These are phyloP conservation scores for Vanilla planifolia DNA, from an alignment of 106 monocot species.

Conservation along the genomic window DNA sequence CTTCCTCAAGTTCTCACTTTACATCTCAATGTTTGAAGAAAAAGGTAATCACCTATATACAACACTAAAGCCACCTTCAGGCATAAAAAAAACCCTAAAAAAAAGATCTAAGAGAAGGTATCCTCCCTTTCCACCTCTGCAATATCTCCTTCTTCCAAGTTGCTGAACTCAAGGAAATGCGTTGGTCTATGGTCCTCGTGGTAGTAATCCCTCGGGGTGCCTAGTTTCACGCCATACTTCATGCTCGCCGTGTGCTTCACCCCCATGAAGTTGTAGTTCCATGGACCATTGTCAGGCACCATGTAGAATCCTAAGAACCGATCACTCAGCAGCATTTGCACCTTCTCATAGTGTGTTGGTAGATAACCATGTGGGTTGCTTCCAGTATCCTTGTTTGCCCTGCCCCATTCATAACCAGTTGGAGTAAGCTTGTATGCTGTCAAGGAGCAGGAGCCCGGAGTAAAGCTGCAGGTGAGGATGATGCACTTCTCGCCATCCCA, in stretches of 20 bases:
- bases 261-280: constrained; percentile 99
- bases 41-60: no score
- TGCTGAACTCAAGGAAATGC: constrained; percentile 95
- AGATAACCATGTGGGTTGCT: constrained; percentile 99
- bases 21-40: no score
- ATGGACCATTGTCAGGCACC: constrained; percentile 94
- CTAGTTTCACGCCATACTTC: constrained; percentile 82
- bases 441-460: constrained; percentile 97
- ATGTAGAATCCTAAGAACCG: constrained; percentile 99
- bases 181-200: constrained; percentile 97
- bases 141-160: constrained; percentile 73
- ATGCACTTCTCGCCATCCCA: constrained; percentile 99
- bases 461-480: constrained; percentile 91
- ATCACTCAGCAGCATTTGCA: constrained; percentile 99
- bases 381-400: constrained; percentile 95
- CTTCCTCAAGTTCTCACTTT: no score
- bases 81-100: no score
- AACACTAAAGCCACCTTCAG: no score
- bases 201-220: constrained; percentile 80
- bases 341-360: constrained; percentile 98
- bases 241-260: constrained; percentile 93
- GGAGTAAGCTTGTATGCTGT: constrained; percentile 98
- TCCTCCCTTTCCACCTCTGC: constrained; percentile 88
- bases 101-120: constrained; percentile 63
- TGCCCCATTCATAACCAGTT: constrained; percentile 97